Evolutionary conservation across 495 filamentous ascomycete species (phyloP).

Genomic region (Hapsidospora chrysogenum): DNA sequence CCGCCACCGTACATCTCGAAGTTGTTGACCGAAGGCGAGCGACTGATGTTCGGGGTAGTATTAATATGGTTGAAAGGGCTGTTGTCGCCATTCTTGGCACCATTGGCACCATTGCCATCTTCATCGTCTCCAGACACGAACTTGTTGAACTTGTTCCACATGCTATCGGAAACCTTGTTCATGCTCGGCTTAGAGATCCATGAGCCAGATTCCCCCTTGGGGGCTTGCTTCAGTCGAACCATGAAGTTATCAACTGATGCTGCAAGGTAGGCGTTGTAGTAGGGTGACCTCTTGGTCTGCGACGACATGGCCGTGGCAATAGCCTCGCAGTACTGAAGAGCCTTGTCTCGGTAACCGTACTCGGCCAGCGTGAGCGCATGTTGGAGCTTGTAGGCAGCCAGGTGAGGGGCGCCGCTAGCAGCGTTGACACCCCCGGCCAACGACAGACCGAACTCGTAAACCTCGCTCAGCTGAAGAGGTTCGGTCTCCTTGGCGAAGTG

Average conservation of each 20-base stretch:
- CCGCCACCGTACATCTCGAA: slow-evolving; percentile 44
- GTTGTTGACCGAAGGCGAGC: slow-evolving; percentile 58
- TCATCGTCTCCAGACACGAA: slow-evolving; percentile 88
- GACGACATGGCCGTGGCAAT: slow-evolving; percentile 66
- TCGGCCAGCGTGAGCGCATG: slow-evolving; percentile 76
- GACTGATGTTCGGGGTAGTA: slow-evolving; percentile 67
- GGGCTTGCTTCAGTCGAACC: slow-evolving; percentile 66
- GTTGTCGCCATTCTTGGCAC: slow-evolving; percentile 36
- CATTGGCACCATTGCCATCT: slow-evolving; percentile 39
- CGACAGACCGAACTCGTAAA: slow-evolving; percentile 75
- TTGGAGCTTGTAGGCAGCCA: slow-evolving; percentile 77
- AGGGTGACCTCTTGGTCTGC: slow-evolving; percentile 66
- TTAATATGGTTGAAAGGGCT: slow-evolving; percentile 74
- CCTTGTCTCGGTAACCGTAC: slow-evolving; percentile 62
- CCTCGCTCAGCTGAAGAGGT: slow-evolving; percentile 72
- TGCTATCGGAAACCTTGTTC: slow-evolving; percentile 75
- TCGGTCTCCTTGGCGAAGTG: slow-evolving; percentile 65
- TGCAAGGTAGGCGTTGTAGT: slow-evolving; percentile 63
- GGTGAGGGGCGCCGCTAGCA: slow-evolving; percentile 50
- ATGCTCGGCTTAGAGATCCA: slow-evolving; percentile 93
- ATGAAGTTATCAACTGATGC: slow-evolving; percentile 66
- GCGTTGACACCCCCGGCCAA: slow-evolving; percentile 39
- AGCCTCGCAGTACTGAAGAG: slow-evolving; percentile 78
- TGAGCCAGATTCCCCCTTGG: slow-evolving; percentile 45
- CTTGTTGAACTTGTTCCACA: slow-evolving; percentile 83